Evolutionary conservation across 805 yeast genomes (phyloP), one percentile per base, ranked within the genome.

Genomic region (Candida palmyrensis): DNA sequence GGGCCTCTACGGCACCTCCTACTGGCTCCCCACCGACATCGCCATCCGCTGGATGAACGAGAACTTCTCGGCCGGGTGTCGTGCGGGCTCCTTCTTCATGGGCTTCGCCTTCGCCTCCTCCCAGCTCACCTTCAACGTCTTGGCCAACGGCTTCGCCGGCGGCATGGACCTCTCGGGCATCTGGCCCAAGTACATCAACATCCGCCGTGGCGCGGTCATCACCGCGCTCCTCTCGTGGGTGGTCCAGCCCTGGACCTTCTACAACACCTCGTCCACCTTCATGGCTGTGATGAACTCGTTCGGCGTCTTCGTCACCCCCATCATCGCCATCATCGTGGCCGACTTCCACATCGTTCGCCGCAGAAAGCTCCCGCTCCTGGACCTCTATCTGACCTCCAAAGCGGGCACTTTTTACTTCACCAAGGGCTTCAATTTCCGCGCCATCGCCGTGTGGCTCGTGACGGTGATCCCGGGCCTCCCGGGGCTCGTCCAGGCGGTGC

Each of bases 31-130:
- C 14, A 36, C 39, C 12, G 39, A 36, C 18, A 36, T 36, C 19
- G 27, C 27, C 8, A n/a, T 36, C 5, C 27, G 18, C 20, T 36
- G 39, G 39, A 12, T 36, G 14, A 15, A 18, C n/a, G 33, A 36
- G 18, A 22, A 36, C 23, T 36, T 32, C 18, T 36, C 40, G 4
- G 8, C 35, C 12, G 38, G 40, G 11, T 33, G 38, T 17, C 18
- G 40, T 13, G 40, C 40, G 7, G 95, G 92, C 44, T 92, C 79
- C 6, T 85, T 85, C 53, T 66, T 85, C 38, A 77, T 85, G 43
- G 67, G 86, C 2, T 63, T 75, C 30, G 27, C 41, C 6, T 38
- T 30, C 24, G 43, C 39, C 18, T 33, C 33, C 19, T 35, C 68
- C 4, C 71, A 66, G 38, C 42, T 66, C 32, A 51, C 64, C 9